These are phyloP conservation scores for Xerocomus nothofagi DNA, from an alignment of 1,284 basidiomycete species.

Conservation along the genomic window DNA sequence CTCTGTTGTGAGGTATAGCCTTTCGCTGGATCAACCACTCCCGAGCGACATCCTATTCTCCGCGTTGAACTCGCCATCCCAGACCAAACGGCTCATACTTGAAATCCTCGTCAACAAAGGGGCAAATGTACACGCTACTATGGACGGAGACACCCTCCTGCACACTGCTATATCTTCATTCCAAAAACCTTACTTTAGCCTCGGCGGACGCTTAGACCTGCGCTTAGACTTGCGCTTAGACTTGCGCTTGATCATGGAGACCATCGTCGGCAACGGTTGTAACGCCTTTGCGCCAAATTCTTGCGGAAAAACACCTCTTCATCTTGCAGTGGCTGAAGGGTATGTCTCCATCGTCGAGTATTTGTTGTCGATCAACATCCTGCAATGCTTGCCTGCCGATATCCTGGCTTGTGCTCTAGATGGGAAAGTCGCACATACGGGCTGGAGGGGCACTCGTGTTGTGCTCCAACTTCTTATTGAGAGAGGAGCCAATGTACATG, in stretches of 20 bases:
- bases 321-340: background rate
- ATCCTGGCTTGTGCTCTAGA: constrained; percentile 1
- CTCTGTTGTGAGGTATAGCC: background rate
- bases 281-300: background rate
- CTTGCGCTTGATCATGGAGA: background rate
- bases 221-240: no score
- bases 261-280: background rate
- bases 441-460: background rate
- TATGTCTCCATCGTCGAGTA: background rate
- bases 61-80: background rate
- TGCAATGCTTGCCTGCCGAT: background rate
- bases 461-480: background rate
- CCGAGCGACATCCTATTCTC: constrained; percentile 7
- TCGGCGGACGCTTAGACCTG: fast-evolving
- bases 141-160: constrained; percentile 1
- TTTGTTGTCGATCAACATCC: background rate
- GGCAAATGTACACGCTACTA: background rate
- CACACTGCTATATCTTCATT: background rate
- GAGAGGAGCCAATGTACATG: background rate
- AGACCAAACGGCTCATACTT: background rate
- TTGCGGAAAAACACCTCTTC: background rate
- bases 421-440: no score
- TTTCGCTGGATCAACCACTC: background rate
- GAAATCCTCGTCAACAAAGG: background rate
- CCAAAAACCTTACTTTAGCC: background rate